Percentiles rank a stretch among this genome's conserved stretches.
Conservation (phyloP, 169 alveolate species). For the Eimeria maxima region DNA sequence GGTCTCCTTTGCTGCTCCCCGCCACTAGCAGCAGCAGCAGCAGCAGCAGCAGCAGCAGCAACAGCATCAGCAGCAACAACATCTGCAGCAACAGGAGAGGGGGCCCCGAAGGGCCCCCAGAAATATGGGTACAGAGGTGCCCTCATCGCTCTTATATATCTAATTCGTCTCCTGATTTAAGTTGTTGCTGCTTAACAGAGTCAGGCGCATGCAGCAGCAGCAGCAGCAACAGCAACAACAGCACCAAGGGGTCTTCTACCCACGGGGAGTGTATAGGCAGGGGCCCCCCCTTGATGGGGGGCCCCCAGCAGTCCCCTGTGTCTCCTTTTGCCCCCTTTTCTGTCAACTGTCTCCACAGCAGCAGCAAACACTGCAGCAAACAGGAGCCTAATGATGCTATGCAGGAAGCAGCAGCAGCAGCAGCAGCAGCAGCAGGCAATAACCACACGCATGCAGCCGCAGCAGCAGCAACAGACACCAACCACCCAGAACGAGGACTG, state of each 20-base stretch:
- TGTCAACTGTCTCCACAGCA: background rate
- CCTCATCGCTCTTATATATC: too few species aligned
- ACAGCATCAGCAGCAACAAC: background rate
- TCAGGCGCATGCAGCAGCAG: background rate
- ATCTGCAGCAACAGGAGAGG: background rate
- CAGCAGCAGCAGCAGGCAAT: background rate
- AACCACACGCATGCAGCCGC: background rate
- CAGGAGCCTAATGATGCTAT: background rate
- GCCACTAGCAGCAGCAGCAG: background rate
- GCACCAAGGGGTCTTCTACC: too few species aligned
- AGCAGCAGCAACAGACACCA: background rate
- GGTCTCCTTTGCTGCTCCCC: slow-evolving; percentile 28
- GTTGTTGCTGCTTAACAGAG: background rate
- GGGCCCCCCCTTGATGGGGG: background rate
- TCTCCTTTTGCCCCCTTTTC: slow-evolving; percentile 14
- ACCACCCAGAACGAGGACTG: background rate
- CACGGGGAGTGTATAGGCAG: slow-evolving; percentile 12
- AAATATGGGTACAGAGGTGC: too few species aligned
- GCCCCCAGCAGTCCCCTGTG: slow-evolving; percentile 7
- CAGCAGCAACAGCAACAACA: too few species aligned
- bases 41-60: background rate
- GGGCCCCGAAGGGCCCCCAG: too few species aligned
- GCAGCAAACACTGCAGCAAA: background rate
- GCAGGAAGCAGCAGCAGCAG: background rate
- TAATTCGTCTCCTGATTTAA: slow-evolving; percentile 14